Evolutionary conservation across 495 filamentous ascomycete species (phyloP), one percentile per base, ranked within the genome.

Genomic region (Amphirosellinia nigrospora): DNA sequence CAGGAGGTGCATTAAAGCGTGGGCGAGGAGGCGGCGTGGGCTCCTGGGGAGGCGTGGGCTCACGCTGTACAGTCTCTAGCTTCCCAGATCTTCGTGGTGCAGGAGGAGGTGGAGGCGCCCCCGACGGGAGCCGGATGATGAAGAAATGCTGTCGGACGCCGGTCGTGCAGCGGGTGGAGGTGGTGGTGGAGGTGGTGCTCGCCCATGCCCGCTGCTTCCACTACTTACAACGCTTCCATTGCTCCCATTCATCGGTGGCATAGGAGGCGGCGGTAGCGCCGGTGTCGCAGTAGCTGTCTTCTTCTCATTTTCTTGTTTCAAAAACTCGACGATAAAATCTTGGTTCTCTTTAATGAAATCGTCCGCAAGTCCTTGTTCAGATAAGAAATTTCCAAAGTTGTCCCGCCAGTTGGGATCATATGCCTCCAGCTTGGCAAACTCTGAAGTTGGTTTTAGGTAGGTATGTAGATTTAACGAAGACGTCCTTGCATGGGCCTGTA

Each of bases 311-410:
- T 95, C 92, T 73, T 93, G 89, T 78, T 96, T 87, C 72, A 98
- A 91, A 75, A 96, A 99, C 21, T 89, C 85, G 79, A 95, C 93
- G 79, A 98, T 99, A 73, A 98, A 98, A 64, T 97, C 95, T 48
- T 94, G 91, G 75, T 98, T 94, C 67, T 96, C 92, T 64, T 88
- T 90, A 67, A 98, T 96, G 73, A 96, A 91, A 75, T 97, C 95
- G 74, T 96, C 92, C 1, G 92, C 96, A 53, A 98, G 92, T 4
- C 95, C 96, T 90, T 97, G 94, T 34, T 87, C 82, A 73, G 89
- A 83, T 28, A 99, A 81, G 75, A 97, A 93, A 73, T 87, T 84
- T 28, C 91, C 90, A 75, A 97, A 86, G 50, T 96, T 86, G n/a
- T 90, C 89, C 80, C 93, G 89, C 88, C 92, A 95, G 45, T 89